These are phyloP conservation scores for Gonapodya sp. DNA, from an alignment of 192 early-diverging fungal species.

Conservation along the genomic window DNA sequence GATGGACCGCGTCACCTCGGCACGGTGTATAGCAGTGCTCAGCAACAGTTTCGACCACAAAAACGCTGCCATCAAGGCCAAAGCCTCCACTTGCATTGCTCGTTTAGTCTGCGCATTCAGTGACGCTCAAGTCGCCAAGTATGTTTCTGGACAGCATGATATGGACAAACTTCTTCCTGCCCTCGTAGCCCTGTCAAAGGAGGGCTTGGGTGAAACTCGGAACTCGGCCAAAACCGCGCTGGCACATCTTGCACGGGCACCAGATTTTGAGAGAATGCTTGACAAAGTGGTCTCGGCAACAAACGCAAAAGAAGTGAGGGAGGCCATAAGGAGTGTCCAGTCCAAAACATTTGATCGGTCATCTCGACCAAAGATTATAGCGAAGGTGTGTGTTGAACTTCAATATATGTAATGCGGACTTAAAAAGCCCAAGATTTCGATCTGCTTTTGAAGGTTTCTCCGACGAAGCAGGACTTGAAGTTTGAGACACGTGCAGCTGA, in stretches of 20 bases:
- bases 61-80: conserved; percentile 18
- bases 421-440: too few species aligned
- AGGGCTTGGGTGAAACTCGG: conserved; percentile 21
- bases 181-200: conserved; percentile 19
- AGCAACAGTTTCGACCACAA: conserved; percentile 22
- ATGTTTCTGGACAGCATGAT: conserved; percentile 11
- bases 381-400: too few species aligned
- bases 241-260: conserved; percentile 12
- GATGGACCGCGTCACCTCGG: conserved; percentile 11
- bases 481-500: too few species aligned
- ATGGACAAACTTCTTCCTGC: conserved; percentile 19
- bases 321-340: conserved; percentile 7
- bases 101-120: conserved; percentile 13
- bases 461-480: too few species aligned
- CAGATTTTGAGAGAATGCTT: conserved; percentile 19
- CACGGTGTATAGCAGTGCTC: conserved; percentile 16
- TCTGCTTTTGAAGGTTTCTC: too few species aligned
- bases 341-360: too few species aligned
- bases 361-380: too few species aligned
- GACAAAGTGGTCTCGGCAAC: conserved; percentile 17
- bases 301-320: conserved; percentile 19
- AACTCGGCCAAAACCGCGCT: conserved; percentile 20
- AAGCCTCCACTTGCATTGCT: conserved; percentile 16
- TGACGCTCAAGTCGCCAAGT: conserved; percentile 15
- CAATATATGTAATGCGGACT: too few species aligned